phyloP scores from a whole-genome alignment of 148 eudicot species.

The Salicornia ramosissima region DNA sequence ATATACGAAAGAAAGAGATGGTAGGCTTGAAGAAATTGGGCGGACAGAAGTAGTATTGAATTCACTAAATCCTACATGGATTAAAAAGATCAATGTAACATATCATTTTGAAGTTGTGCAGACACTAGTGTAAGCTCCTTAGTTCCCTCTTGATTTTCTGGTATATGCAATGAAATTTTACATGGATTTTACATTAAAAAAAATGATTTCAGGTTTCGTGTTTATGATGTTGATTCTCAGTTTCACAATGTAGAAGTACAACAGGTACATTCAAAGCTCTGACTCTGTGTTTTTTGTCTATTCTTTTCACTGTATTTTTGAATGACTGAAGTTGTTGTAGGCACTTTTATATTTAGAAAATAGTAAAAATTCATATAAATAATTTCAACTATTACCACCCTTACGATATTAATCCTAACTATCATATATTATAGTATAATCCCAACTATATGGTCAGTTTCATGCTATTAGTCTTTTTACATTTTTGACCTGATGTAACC shows the following conservation, averaged over 20 bases:
- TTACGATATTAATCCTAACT: too few relatives aligned
- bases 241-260: conserved; percentile 68
- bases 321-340: conserved; percentile 1
- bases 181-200: background rate
- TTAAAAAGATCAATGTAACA: conserved; percentile 50
- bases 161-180: conserved; percentile 8
- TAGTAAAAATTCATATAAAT: too few relatives aligned
- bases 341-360: background rate
- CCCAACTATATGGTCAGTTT: too few relatives aligned
- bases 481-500: too few relatives aligned
- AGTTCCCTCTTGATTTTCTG: conserved; percentile 10
- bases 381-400: too few relatives aligned
- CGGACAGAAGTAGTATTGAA: conserved; percentile 91
- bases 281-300: conserved; percentile 7
- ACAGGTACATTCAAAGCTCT: conserved; percentile 47
- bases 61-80: conserved; percentile 85
- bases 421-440: too few relatives aligned
- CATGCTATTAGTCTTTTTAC: too few relatives aligned
- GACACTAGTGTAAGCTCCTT: conserved; percentile 69
- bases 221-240: conserved; percentile 88
- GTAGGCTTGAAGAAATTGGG: conserved; percentile 81
- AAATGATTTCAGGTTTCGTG: conserved; percentile 60
- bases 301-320: background rate
- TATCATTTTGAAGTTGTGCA: conserved; percentile 92
- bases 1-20: conserved; percentile 78